Percentiles rank a stretch among this genome's conserved stretches.
Evolutionary conservation across 352 stramenopile species (phyloP).

Genomic region (Globisporangium mamillatum): DNA sequence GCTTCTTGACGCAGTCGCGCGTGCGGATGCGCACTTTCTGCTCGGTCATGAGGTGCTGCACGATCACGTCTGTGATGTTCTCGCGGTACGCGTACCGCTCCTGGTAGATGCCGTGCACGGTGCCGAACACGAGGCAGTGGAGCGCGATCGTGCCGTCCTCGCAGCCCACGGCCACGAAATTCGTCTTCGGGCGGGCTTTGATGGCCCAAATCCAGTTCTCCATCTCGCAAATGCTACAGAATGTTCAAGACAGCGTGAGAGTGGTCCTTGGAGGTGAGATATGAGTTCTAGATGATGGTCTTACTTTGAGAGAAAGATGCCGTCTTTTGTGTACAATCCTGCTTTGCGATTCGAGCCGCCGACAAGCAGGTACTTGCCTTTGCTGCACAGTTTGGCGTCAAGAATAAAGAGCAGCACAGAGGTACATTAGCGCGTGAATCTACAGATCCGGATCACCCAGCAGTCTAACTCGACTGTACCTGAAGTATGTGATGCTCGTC

Average conservation of each 20-base stretch:
- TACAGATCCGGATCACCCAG: background rate
- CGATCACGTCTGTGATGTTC: slow-evolving; percentile 94
- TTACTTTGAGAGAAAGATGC: slow-evolving; percentile 68
- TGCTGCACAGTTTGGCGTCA: slow-evolving; percentile 28
- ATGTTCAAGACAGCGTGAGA: background rate
- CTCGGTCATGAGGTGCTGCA: slow-evolving; percentile 94
- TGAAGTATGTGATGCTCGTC: slow-evolving; percentile 88
- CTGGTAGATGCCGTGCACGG: slow-evolving; percentile 91
- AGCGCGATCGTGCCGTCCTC: slow-evolving; percentile 85
- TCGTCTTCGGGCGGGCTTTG: slow-evolving; percentile 78
- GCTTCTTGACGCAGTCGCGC: slow-evolving; percentile 93
- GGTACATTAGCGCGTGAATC: background rate
- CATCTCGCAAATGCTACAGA: slow-evolving; percentile 68
- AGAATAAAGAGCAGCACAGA: background rate
- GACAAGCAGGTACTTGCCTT: slow-evolving; percentile 91
- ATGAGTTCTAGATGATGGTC: background rate
- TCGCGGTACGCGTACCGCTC: slow-evolving; percentile 94
- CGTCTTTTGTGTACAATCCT: slow-evolving; percentile 87
- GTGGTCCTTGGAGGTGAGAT: background rate
- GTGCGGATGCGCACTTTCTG: slow-evolving; percentile 95
- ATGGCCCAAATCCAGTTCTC: slow-evolving; percentile 93
- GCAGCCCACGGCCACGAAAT: slow-evolving; percentile 82
- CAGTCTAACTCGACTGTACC: slow-evolving; percentile 19
- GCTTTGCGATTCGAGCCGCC: slow-evolving; percentile 86
- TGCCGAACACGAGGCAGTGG: slow-evolving; percentile 89